These are phyloP conservation scores for Dryas octopetala DNA, from an alignment of 306 rosid genomes.

Conservation along the genomic window DNA sequence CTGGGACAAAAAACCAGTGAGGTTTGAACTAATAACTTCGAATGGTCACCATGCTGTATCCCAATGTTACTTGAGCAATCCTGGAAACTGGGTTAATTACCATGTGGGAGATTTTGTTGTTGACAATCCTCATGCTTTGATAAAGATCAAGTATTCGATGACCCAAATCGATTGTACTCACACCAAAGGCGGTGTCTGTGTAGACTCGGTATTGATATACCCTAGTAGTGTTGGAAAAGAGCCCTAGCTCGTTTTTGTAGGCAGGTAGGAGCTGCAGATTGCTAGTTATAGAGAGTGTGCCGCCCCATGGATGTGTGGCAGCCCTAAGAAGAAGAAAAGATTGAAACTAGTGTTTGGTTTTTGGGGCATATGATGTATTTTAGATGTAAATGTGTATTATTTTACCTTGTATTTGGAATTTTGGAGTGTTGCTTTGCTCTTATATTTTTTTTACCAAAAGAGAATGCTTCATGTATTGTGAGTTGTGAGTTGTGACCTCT, in stretches of 20 bases:
- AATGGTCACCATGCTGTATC: conserved; percentile 62
- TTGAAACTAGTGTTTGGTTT: background rate
- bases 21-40: conserved; percentile 63
- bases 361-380: conserved; percentile 12
- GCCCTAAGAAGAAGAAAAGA: background rate
- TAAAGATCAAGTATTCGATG: conserved; percentile 67
- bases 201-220: conserved; percentile 67
- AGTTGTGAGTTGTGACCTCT: conserved; percentile 3
- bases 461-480: conserved; percentile 10
- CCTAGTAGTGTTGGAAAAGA: conserved; percentile 36
- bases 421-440: conserved; percentile 1
- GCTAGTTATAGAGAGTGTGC: conserved; percentile 14
- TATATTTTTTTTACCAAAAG: background rate
- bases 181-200: conserved; percentile 88
- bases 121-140: conserved; percentile 40
- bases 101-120: conserved; percentile 71
- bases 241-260: conserved; percentile 31
- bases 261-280: conserved; percentile 26
- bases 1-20: conserved; percentile 78
- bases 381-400: background rate
- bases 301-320: background rate
- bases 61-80: conserved; percentile 57
- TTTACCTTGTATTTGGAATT: background rate
- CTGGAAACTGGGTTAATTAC: conserved; percentile 70
- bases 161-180: conserved; percentile 92